These are phyloP conservation scores for Teratosphaeria pseudoeucalypti DNA, from an alignment of 2,329 filamentous ascomycete species.

Conservation along the genomic window DNA sequence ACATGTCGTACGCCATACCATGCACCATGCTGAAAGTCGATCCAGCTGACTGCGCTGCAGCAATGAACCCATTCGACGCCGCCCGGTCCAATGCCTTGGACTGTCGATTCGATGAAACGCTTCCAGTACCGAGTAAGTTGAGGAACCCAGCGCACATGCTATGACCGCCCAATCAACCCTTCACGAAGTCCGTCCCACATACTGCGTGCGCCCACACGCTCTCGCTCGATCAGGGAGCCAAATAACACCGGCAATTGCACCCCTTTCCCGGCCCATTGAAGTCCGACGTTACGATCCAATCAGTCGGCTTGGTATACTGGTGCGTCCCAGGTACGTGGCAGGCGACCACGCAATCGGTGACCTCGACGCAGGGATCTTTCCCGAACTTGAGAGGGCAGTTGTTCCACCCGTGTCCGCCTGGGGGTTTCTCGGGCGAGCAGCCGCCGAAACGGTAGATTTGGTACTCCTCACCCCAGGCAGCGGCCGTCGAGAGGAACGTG, in stretches of 20 bases:
- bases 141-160: background rate
- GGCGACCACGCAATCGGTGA: background rate
- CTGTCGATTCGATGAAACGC: no score
- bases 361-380: background rate
- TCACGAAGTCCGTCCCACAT: background rate
- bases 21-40: no score
- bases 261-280: background rate
- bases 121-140: background rate
- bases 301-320: background rate
- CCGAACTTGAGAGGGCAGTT: background rate
- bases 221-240: background rate
- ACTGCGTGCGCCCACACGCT: background rate
- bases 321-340: background rate
- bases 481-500: background rate
- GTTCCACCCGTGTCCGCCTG: background rate
- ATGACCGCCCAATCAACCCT: background rate
- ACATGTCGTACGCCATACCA: no score
- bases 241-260: background rate
- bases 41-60: no score
- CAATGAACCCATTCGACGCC: no score
- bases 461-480: background rate
- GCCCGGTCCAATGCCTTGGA: no score
- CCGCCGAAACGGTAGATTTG: background rate
- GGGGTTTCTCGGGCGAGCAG: background rate
- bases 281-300: background rate